phyloP scores from a whole-genome alignment of 2,329 filamentous ascomycete genomes.

The Phialophora macrospora region DNA sequence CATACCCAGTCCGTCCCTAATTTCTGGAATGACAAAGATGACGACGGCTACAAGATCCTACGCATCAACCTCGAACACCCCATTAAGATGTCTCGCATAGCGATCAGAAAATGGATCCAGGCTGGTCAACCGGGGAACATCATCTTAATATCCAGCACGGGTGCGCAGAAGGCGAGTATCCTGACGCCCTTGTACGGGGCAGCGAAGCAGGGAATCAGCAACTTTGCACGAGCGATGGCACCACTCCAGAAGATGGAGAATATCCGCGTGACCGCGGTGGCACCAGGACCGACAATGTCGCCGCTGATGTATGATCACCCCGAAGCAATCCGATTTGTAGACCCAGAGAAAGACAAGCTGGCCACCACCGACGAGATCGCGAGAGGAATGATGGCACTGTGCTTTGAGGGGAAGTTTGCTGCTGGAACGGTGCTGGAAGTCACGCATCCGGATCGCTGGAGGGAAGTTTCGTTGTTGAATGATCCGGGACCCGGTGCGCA shows the following conservation, averaged over 20 bases:
- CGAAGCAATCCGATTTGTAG: constrained; percentile 22
- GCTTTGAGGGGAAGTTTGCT: constrained; percentile 11
- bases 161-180: constrained; percentile 49
- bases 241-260: constrained; percentile 54
- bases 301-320: constrained; percentile 27
- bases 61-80: constrained; percentile 59
- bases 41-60: constrained; percentile 50
- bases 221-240: constrained; percentile 56
- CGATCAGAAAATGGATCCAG: constrained; percentile 42
- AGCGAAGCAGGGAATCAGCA: constrained; percentile 55
- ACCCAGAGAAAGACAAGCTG: constrained; percentile 22
- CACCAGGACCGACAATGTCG: constrained; percentile 49
- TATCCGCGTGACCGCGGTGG: constrained; percentile 64
- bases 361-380: constrained; percentile 18
- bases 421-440: constrained; percentile 22
- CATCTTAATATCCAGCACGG: constrained; percentile 55
- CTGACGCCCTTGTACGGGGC: constrained; percentile 54
- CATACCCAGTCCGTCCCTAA: constrained; percentile 47
- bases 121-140: constrained; percentile 37
- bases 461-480: constrained; percentile 24
- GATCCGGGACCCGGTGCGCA: constrained; percentile 21
- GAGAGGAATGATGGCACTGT: constrained; percentile 22
- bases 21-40: constrained; percentile 53
- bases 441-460: constrained; percentile 24
- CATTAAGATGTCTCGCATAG: constrained; percentile 56